These are phyloP conservation scores for Fragosphaeria purpurea DNA, from an alignment of 2,329 filamentous ascomycete species.

Conservation along the genomic window DNA sequence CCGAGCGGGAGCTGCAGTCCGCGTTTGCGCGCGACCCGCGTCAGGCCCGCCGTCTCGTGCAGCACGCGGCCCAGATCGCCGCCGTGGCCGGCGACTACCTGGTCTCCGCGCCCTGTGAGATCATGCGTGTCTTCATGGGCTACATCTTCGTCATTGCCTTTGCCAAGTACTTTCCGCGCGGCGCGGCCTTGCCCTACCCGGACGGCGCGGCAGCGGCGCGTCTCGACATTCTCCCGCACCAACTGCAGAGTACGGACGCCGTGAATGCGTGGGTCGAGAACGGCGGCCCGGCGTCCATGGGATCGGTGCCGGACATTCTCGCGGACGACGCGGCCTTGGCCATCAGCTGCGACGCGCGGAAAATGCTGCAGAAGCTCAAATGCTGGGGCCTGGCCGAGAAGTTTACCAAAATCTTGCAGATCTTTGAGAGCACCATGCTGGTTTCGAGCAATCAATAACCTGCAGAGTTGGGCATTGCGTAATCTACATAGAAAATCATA, in stretches of 20 bases:
- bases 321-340: conserved; percentile 8
- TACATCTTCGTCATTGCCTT: conserved; percentile 21
- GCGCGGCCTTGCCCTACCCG: not conserved
- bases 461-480: not conserved
- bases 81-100: conserved; percentile 20
- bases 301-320: conserved; percentile 15
- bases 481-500: not conserved
- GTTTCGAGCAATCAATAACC: not conserved
- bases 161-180: conserved; percentile 15
- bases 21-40: conserved; percentile 14
- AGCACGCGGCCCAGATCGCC: conserved; percentile 22
- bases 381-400: conserved; percentile 21
- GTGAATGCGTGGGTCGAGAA: conserved; percentile 16
- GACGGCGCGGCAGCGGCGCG: conserved; percentile 4
- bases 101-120: conserved; percentile 21
- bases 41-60: conserved; percentile 16
- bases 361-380: conserved; percentile 15
- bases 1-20: conserved; percentile 15
- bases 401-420: conserved; percentile 18
- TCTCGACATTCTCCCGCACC: conserved; percentile 14
- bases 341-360: conserved; percentile 18
- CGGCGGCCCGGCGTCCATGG: conserved; percentile 18
- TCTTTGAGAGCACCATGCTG: conserved; percentile 8
- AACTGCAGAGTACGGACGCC: conserved; percentile 2
- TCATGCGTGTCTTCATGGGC: conserved; percentile 23